Percentiles rank a stretch among this genome's conserved stretches.
phyloP scores from a whole-genome alignment of 176 grass and related monocot species.

The Phoenix dactylifera region DNA sequence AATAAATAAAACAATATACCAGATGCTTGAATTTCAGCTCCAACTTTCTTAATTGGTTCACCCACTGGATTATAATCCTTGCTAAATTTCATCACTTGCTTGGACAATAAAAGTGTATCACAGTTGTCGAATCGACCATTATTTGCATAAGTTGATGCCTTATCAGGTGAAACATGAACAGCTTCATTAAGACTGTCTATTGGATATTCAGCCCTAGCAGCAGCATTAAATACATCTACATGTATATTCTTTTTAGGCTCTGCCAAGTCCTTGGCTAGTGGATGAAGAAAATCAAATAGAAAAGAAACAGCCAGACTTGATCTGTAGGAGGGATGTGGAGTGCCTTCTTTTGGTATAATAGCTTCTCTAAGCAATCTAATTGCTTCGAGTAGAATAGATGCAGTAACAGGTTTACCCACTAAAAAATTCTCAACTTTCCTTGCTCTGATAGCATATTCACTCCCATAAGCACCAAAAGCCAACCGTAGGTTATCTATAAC shows the following conservation, averaged over 20 bases:
- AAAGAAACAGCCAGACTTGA: slow-evolving; percentile 77
- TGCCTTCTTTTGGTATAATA: slow-evolving; percentile 55
- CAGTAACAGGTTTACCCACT: slow-evolving; percentile 54
- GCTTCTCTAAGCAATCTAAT: slow-evolving; percentile 48
- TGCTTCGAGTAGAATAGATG: slow-evolving; percentile 55
- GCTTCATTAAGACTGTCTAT: slow-evolving; percentile 12
- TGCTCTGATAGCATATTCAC: slow-evolving; percentile 69
- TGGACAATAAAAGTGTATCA: slow-evolving; percentile 43
- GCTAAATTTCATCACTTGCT: slow-evolving; percentile 45
- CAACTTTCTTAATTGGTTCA: slow-evolving; percentile 67
- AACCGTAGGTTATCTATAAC: slow-evolving; percentile 34
- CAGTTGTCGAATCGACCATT: slow-evolving; percentile 15
- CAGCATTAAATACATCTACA: slow-evolving; percentile 6
- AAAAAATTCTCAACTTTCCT: slow-evolving; percentile 63
- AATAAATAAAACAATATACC: slow-evolving; percentile 33
- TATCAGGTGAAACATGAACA: slow-evolving; percentile 19
- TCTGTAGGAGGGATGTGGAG: slow-evolving; percentile 63
- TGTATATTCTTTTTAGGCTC: slow-evolving; percentile 23
- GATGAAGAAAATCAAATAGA: slow-evolving; percentile 74
- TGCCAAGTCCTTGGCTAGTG: slow-evolving; percentile 24
- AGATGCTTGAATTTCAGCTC: slow-evolving; percentile 87
- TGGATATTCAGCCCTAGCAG: slow-evolving; percentile 25
- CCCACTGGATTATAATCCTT: slow-evolving; percentile 74
- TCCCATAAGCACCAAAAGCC: slow-evolving; percentile 82
- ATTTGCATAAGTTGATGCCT: slow-evolving; percentile 22